These are phyloP conservation scores for Tylopilus sp. DNA, from an alignment of 768 basidiomycete species.

Conservation along the genomic window DNA sequence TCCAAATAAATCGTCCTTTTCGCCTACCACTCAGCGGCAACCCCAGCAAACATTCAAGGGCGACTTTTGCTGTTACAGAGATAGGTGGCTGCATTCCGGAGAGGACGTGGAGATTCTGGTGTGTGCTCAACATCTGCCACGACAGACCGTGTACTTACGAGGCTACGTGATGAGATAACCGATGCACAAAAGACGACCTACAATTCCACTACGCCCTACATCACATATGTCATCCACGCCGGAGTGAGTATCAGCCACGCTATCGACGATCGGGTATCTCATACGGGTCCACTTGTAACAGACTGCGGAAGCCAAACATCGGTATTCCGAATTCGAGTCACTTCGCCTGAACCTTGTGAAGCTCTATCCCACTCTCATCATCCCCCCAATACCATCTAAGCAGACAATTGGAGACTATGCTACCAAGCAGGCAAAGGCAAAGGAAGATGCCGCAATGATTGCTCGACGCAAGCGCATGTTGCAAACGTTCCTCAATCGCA, in stretches of 20 bases:
- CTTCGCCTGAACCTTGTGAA: slow-evolving; percentile 78
- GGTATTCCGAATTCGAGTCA: slow-evolving; percentile 98
- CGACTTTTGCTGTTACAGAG: slow-evolving; percentile 75
- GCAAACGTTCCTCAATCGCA: slow-evolving; percentile 89
- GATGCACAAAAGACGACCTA: slow-evolving; percentile 95
- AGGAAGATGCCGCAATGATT: slow-evolving; percentile 92
- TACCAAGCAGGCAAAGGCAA: slow-evolving; percentile 93
- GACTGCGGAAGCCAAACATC: slow-evolving; percentile 79
- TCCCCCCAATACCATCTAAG: slow-evolving; percentile 97
- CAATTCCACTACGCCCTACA: slow-evolving; percentile 87
- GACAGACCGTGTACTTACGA: slow-evolving; percentile 6
- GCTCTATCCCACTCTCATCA: slow-evolving; percentile 93
- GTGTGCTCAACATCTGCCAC: slow-evolving; percentile 23
- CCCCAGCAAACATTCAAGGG: slow-evolving; percentile 57
- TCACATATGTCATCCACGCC: slow-evolving; percentile 87
- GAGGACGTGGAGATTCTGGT: slow-evolving; percentile 82
- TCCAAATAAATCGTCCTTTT: slow-evolving; percentile 49
- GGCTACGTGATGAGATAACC: slow-evolving; percentile 59
- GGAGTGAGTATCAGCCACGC: slow-evolving; percentile 54
- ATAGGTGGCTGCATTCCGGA: slow-evolving; percentile 75
- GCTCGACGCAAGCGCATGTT: slow-evolving; percentile 90
- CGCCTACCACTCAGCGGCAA: slow-evolving; percentile 53
- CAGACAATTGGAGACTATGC: slow-evolving; percentile 96
- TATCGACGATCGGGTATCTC: slow-evolving; percentile 1
- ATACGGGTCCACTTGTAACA: slow-evolving; percentile 32